A percentile compares a stretch with the other conserved stretches of the same genome.
phyloP scores from a whole-genome alignment of 2,329 filamentous ascomycete species.

The Polychaeton citri region DNA sequence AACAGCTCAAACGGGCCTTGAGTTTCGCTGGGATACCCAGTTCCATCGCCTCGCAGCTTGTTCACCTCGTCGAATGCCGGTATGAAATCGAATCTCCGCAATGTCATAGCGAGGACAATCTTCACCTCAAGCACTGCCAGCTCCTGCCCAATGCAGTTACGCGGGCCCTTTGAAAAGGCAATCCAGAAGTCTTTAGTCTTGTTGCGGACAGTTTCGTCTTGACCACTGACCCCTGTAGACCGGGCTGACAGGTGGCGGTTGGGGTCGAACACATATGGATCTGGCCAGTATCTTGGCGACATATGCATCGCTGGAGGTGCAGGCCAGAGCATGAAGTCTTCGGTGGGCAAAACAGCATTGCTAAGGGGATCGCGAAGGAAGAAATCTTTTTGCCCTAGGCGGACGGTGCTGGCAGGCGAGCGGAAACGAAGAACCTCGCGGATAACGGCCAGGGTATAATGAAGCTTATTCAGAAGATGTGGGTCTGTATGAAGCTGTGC shows the following conservation, averaged over 20 bases:
- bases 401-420: constrained; percentile 32
- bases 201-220: constrained; percentile 11
- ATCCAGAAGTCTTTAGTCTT: constrained; percentile 35
- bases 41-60: constrained; percentile 19
- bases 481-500: constrained; percentile 31
- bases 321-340: constrained; percentile 29
- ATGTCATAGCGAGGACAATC: constrained; percentile 34
- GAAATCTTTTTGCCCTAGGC: constrained; percentile 19
- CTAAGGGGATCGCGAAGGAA: constrained; percentile 28
- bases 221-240: too few species aligned
- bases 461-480: constrained; percentile 35
- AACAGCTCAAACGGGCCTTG: constrained; percentile 13
- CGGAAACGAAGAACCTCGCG: constrained; percentile 41
- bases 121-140: constrained; percentile 38
- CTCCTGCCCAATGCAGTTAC: constrained; percentile 43
- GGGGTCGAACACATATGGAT: constrained; percentile 31
- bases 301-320: constrained; percentile 23
- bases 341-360: constrained; percentile 28
- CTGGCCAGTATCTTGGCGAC: constrained; percentile 15
- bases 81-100: constrained; percentile 37
- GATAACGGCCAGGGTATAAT: constrained; percentile 38
- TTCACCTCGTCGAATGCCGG: constrained; percentile 20
- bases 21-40: constrained; percentile 12
- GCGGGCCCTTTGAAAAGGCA: constrained; percentile 39
- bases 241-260: constrained; percentile 33